A percentile compares a stretch with the other conserved stretches of the same genome.
Evolutionary conservation across 2,329 filamentous ascomycete genomes (phyloP).

Genomic region (Phoma sp.): DNA sequence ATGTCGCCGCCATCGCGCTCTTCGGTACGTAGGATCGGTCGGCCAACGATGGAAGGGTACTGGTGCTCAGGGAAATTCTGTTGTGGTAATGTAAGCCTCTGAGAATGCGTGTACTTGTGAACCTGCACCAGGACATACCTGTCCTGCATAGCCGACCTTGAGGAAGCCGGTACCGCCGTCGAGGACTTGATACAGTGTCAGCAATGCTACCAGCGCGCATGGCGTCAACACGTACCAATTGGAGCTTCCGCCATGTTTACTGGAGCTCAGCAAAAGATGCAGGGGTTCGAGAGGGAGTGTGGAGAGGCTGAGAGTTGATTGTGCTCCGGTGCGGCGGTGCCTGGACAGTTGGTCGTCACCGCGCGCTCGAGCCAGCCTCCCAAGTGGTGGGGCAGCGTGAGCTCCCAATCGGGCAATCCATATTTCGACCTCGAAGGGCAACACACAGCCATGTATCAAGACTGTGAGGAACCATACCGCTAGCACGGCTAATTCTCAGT

Average conservation of each 20-base stretch:
- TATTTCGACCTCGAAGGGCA: not conserved
- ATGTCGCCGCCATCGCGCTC: constrained; percentile 77
- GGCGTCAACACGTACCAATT: constrained; percentile 52
- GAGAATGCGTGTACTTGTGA: not conserved
- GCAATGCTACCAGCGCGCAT: constrained; percentile 25
- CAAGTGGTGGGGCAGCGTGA: constrained; percentile 32
- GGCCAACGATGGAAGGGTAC: constrained; percentile 97
- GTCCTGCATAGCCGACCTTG: constrained; percentile 98
- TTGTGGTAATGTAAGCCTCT: constrained; percentile 14
- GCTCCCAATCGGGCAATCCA: constrained; percentile 12
- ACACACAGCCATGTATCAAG: no score
- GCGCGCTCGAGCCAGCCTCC: constrained; percentile 19
- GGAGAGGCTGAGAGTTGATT: constrained; percentile 20
- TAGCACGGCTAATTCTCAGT: no score
- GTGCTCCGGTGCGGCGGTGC: constrained; percentile 16
- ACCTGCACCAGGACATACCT: constrained; percentile 57
- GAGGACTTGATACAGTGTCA: constrained; percentile 72
- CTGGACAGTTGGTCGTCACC: constrained; percentile 24
- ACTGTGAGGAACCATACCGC: no score
- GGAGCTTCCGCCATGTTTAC: constrained; percentile 57
- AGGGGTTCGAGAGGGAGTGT: constrained; percentile 2
- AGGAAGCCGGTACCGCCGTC: constrained; percentile 99
- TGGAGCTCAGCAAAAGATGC: constrained; percentile 23
- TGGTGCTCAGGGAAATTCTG: constrained; percentile 99
- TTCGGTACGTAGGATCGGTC: constrained; percentile 95